Evolutionary conservation across 345 rosid genomes (phyloP).

Genomic region (Pistacia integerrima): DNA sequence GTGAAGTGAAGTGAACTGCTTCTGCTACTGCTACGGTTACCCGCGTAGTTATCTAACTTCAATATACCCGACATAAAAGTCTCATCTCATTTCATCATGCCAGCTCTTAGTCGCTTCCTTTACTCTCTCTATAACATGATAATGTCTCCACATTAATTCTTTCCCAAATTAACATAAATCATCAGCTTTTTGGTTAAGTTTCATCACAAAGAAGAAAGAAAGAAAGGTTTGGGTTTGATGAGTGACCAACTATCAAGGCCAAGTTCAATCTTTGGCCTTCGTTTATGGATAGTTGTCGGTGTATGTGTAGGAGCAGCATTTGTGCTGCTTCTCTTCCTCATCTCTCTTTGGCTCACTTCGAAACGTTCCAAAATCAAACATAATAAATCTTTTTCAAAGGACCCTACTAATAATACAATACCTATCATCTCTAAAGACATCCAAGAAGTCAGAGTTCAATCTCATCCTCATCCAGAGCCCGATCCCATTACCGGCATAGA

Average conservation of each 20-base stretch:
- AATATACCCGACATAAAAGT: neutral
- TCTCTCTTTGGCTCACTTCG: constrained; percentile 78
- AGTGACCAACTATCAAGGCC: constrained; percentile 59
- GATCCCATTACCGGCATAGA: constrained; percentile 39
- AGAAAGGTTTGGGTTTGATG: constrained; percentile 19
- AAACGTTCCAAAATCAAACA: constrained; percentile 44
- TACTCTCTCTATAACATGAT: neutral
- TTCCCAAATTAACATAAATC: too few species aligned
- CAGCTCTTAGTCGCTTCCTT: constrained; percentile 4
- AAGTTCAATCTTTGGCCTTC: constrained; percentile 81
- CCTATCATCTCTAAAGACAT: constrained; percentile 81
- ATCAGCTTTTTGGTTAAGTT: constrained; percentile 6
- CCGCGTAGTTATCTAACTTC: neutral
- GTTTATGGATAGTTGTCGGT: constrained; percentile 77
- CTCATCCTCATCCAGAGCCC: constrained; percentile 29
- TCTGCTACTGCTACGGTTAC: neutral
- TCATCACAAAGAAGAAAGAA: constrained; percentile 9
- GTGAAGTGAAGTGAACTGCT: neutral
- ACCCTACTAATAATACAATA: constrained; percentile 28
- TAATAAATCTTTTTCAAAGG: constrained; percentile 26
- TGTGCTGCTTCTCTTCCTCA: constrained; percentile 76
- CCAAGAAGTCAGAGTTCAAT: constrained; percentile 51
- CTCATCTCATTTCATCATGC: neutral
- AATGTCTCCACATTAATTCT: neutral
- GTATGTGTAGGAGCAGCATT: constrained; percentile 74